Evolutionary conservation across 257 asterid species (phyloP), one percentile per base, ranked within the genome.

Genomic region (Gentiana straminea): DNA sequence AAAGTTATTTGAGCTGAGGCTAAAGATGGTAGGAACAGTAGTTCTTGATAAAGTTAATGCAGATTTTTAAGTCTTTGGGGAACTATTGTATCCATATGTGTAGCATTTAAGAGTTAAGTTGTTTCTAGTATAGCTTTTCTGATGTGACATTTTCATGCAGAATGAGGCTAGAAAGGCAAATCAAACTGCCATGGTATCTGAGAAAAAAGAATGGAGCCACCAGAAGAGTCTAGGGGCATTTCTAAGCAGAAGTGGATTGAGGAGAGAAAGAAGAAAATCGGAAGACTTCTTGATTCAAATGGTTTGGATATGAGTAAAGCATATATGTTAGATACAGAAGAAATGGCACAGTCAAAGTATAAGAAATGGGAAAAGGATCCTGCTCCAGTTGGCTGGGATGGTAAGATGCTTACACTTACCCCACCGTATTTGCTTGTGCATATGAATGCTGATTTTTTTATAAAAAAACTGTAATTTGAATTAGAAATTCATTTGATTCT

Each of bases 191-290:
- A 83, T 92, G 84, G 95, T 83, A 39, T 76, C 84, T 1, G 99
- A 85, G 80, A 92, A 81, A 77, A 89, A 74, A 84, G 73, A 69
- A 48, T 57, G 58, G 95, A 92, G 59, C 67, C 81, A 62, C 89
- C 94, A 12, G 71, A 67, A 34, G 98, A 92, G 68, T 79, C 94
- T 49, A 81, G 98, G 73, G 98, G 98, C 51, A 76, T 84, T 72
- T 86, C 95, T 61, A 91, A 91, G 81, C 88, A 87, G 73, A 91
- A 91, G 60, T 91, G 98, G 98, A 81, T 90, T 0, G 94, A 92
- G 76, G 94, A 92, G 64, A 85, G 95, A 81, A 92, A 81, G 79
- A 88, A 85, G 80, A 92, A 81, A 75, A 85, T 88, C 33, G 97
- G 99, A 4, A 85, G 76, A 70, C 83, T 88, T 69, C 73, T 92